phyloP scores from a whole-genome alignment of 1,284 basidiomycete genomes.

The Rhodotorula sp. region DNA sequence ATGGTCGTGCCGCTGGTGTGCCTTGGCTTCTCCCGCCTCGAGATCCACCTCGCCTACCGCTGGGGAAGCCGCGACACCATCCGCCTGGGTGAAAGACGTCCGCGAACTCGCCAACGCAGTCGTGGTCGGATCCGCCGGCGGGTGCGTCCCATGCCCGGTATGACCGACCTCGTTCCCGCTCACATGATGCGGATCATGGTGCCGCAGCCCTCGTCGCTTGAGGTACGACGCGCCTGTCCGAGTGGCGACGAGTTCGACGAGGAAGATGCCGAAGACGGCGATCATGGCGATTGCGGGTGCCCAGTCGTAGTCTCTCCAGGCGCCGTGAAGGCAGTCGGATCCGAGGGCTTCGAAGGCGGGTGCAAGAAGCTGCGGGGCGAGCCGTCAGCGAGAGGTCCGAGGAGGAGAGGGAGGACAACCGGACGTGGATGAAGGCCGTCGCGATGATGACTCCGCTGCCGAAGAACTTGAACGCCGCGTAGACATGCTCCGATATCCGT shows the following conservation, averaged over 20 bases:
- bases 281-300: conserved; percentile 70
- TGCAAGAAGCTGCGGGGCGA: conserved; percentile 55
- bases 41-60: neutral
- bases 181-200: conserved; percentile 39
- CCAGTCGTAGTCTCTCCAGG: conserved; percentile 70
- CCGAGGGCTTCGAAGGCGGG: conserved; percentile 70
- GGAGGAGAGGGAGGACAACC: neutral
- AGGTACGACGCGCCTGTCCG: conserved; percentile 43
- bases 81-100: neutral
- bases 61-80: neutral
- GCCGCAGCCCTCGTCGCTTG: conserved; percentile 33
- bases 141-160: conserved; percentile 26
- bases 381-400: neutral
- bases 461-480: conserved; percentile 23
- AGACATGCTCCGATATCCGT: conserved; percentile 10
- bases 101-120: neutral
- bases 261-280: conserved; percentile 77
- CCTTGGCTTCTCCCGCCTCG: conserved; percentile 1
- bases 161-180: conserved; percentile 22
- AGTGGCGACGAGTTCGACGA: conserved; percentile 71
- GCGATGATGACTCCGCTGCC: conserved; percentile 76
- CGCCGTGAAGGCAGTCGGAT: conserved; percentile 67
- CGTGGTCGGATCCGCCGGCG: neutral
- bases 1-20: neutral
- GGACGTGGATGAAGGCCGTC: conserved; percentile 59